Evolutionary conservation across 2,329 filamentous ascomycete genomes (phyloP), one percentile per base, ranked within the genome.

Genomic region (Neoarthrinium moseri): DNA sequence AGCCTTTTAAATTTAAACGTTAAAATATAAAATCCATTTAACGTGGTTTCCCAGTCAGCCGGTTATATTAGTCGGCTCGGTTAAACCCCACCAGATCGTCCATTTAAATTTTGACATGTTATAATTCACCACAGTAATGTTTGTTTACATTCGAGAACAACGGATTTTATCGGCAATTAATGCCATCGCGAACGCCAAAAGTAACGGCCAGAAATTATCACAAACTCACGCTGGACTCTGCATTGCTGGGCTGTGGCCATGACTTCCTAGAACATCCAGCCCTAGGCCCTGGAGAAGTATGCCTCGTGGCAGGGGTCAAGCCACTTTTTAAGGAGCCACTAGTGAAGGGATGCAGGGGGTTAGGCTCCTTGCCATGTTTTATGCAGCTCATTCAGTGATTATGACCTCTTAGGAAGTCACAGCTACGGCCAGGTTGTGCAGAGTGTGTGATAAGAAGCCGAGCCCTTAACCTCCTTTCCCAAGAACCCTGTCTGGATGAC

Each of bases 281-380:
- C 26, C 26, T 29, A 29, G 26, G 26, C 26, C 26, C 26, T 18
- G 17, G 33, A 35, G 33, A 35, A 35, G 33, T 35, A 35, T 35
- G 33, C 33, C 33, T 35, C 17, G 33, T 35, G 33, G 33, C 33
- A 35, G 17, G 33, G 17, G 17, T 35, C 17, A 35, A 18, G 17
- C 33, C 8, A 35, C 33, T 35, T 35, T 18, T 18, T 35, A 11
- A 35, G 33, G 33, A 18, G 33, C 17, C 33, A 35, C 33, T 15
- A 18, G 33, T n/a, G n/a, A n/a, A 35, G 33, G 33, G 33, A 15
- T 10, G 8, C 33, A 7, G 17, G 33, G 10, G 33, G 33, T 11
- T 15, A 35, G 33, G 33, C 33, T 35, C 33, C 33, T 35, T 35
- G 33, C 33, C 17, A 35, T 15, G 17, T 35, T 35, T 35, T 35